Evolutionary conservation across 1,284 basidiomycete species (phyloP).

Genomic region (Taiwanofungus camphoratus): DNA sequence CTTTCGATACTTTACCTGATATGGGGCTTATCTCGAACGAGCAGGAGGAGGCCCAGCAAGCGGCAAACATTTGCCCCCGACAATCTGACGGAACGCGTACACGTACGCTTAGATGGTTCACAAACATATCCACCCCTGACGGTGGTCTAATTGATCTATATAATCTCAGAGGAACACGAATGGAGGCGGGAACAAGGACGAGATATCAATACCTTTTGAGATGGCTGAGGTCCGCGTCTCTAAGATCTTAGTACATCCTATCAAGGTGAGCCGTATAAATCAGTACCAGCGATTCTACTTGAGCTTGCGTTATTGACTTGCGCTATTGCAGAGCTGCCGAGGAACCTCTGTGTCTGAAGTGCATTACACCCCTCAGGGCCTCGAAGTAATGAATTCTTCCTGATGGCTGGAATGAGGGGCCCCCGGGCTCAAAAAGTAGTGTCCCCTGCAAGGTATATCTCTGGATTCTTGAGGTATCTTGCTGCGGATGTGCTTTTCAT

Average conservation of each 20-base stretch:
- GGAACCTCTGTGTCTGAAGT: slow-evolving; percentile 54
- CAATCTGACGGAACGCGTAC: too few species aligned
- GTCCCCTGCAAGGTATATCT: too few species aligned
- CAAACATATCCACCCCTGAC: too few species aligned
- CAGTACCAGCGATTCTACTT: slow-evolving; percentile 12
- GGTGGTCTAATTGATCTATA: too few species aligned
- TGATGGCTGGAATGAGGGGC: not conserved
- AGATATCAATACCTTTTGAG: slow-evolving; percentile 15
- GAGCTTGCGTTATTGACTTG: slow-evolving; percentile 1
- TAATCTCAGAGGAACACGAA: too few species aligned
- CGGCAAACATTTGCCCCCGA: too few species aligned
- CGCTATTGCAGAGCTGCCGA: slow-evolving; percentile 46
- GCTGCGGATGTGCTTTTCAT: too few species aligned
- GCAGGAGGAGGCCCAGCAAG: too few species aligned
- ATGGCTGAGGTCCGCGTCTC: slow-evolving; percentile 42
- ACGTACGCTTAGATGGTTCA: too few species aligned
- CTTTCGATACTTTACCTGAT: too few species aligned
- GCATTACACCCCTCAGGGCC: slow-evolving; percentile 53
- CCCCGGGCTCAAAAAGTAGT: not conserved
- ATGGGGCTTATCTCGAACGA: too few species aligned
- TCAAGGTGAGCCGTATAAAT: slow-evolving; percentile 55
- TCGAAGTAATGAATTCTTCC: slow-evolving; percentile 45
- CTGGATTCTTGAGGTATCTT: slow-evolving; percentile 1
- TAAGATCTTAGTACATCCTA: slow-evolving; percentile 61
- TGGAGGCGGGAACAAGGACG: too few species aligned